Base-by-base conservation (phyloP, 2,329 filamentous ascomycete species). In the Venturia oleaginea region DNA sequence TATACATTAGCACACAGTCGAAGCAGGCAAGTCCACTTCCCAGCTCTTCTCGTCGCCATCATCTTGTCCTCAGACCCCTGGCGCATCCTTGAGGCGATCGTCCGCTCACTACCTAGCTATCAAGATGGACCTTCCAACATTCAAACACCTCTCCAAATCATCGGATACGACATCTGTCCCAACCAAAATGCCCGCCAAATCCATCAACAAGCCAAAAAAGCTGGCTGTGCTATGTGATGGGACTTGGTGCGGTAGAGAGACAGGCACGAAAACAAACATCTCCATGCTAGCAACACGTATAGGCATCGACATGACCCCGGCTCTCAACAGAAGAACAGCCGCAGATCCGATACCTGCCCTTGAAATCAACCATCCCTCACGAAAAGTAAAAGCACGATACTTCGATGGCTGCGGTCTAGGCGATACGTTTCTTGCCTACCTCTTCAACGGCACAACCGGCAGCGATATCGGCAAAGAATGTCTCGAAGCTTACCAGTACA, bases 391-490 rank as follows among this genome's bases (percentile, higher is more conserved):
- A 11, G 74, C 73, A 13, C 72, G 72, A 19, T 75, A 76, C 65
- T 73, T 75, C 65, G 73, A 75, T 67, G 74, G 74, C 43, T 67
- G 73, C 7, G 74, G 74, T n/a, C 67, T 75, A 0, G 72, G 72
- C 61, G 68, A 71, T 22, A 74, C 72, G 0, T 75, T 75, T 34
- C 67, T 74, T 13, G 71, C 73, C 40, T 75, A 75, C 54, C 68
- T 75, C 30, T 75, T 72, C 71, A 71, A 75, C 43, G 73, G 74
- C 30, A 71, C 72, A 0, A 75, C 73, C 0, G 74, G 73, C 0
- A 72, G 72, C 2, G 69, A 71, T n/a, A 74, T 75, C 46, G 71
- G 70, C 38, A 69, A 72, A 8, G 73, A 74, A 65, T 76, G 74
- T 63, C 69, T 72, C 6, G 67, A 68, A 27, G 71, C 73, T 1